Evolutionary conservation across 768 basidiomycete species (phyloP).

Genomic region (Mycena vulgaris): DNA sequence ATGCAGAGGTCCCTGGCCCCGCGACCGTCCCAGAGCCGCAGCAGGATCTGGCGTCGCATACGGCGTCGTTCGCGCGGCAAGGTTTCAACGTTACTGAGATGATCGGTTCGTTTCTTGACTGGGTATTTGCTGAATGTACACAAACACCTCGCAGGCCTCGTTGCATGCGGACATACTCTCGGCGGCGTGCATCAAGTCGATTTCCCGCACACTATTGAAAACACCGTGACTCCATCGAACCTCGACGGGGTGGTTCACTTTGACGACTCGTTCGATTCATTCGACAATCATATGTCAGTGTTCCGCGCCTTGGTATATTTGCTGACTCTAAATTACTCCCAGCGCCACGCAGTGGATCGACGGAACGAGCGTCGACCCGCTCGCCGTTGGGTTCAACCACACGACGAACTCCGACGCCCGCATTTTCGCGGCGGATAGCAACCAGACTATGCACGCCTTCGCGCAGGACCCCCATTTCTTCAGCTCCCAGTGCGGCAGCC

Average conservation of each 20-base stretch:
- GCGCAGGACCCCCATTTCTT: constrained; percentile 23
- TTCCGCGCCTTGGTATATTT: background rate
- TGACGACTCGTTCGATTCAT: constrained; percentile 24
- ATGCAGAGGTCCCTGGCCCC: no score
- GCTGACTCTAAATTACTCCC: background rate
- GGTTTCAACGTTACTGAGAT: constrained; percentile 35
- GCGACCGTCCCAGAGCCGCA: constrained; percentile 25
- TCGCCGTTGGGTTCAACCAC: constrained; percentile 19
- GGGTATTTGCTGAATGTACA: background rate
- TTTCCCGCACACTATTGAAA: constrained; percentile 12
- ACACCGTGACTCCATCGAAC: constrained; percentile 12
- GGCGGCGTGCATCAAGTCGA: constrained; percentile 24
- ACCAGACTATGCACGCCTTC: constrained; percentile 24
- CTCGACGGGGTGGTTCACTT: constrained; percentile 32
- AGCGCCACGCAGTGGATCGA: constrained; percentile 31
- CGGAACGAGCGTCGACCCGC: constrained; percentile 23
- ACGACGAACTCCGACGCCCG: constrained; percentile 28
- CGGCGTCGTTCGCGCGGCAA: constrained; percentile 10
- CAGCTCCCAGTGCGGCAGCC: constrained; percentile 15
- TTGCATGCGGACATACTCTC: constrained; percentile 33
- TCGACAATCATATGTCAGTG: constrained; percentile 23
- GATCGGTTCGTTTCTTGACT: constrained; percentile 26
- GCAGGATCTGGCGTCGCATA: constrained; percentile 20
- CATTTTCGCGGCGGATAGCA: constrained; percentile 28
- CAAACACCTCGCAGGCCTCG: constrained; percentile 16